Evolutionary conservation across 345 rosid genomes (phyloP), one percentile per base, ranked within the genome.

Genomic region (Capsella bursapastoris): DNA sequence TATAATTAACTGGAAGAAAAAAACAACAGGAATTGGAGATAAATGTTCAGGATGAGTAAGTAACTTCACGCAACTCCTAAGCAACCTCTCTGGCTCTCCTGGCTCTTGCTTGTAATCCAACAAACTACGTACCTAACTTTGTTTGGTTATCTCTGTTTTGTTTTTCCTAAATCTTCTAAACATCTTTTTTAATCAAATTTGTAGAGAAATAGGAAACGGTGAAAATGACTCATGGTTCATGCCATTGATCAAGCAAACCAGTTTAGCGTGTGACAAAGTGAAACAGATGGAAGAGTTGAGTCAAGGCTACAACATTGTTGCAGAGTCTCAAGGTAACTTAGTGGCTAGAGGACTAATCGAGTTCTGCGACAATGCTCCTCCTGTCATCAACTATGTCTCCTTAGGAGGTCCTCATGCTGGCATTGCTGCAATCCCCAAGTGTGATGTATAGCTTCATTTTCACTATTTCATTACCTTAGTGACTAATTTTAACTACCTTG

Each of bases 401-500:
- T 81, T 94, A 69, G 98, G 82, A 67, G 98, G 97, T 53, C 98
- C 98, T 72, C 94, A 93, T 82, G 96, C 97, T 70, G 98, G 98
- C 52, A 82, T 92, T 14, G 96, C 98, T 32, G 84, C 86, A 12
- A 85, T 89, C 68, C 97, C 98, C 77, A 89, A 85, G 49, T 91
- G 97, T 55, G 81, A 85, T 74, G 96, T 91, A 87, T 68, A 11
- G 1, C 2, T 58, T 3, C 6, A 18, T 16, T 45, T 73, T 73
- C 35, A 63, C 41, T 48, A 10, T 35, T 3, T 70, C 37, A 35
- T 55, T 60, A 53, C 47, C 66, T 34, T 28, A 37, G 3, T 40
- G 43, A 38, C 12, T 64, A 31, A 41, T 45, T 34, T 34, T 44
- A 55, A 22, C 35, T 44, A 34, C 14, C 47, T 2, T 45, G 35